Evolutionary conservation across 768 basidiomycete genomes (phyloP).

Genomic region (Russula emetica): DNA sequence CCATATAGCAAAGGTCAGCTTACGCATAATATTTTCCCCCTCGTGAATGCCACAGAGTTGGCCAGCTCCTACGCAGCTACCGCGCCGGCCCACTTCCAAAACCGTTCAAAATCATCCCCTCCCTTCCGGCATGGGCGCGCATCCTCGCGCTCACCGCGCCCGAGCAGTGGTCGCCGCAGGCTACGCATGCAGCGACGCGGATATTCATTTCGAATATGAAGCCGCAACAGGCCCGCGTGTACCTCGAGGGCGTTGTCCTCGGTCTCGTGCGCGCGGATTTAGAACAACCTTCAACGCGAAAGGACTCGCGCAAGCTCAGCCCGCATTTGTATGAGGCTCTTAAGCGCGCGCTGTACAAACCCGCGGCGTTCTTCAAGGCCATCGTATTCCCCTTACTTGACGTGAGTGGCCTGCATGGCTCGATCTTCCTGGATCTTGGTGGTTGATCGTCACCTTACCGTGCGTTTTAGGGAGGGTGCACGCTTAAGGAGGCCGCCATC

Average conservation of each 20-base stretch:
- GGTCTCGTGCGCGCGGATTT: constrained; percentile 91
- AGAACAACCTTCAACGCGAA: constrained; percentile 36
- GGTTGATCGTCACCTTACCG: neutral
- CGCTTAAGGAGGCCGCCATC: constrained; percentile 91
- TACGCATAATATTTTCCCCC: neutral
- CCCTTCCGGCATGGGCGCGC: constrained; percentile 92
- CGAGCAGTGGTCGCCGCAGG: constrained; percentile 93
- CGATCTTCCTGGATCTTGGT: neutral
- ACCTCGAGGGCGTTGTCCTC: constrained; percentile 85
- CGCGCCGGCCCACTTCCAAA: constrained; percentile 94
- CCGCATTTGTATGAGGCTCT: constrained; percentile 93
- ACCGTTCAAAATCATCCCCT: constrained; percentile 96
- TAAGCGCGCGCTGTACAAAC: constrained; percentile 91
- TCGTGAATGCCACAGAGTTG: constrained; percentile 54
- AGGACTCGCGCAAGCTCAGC: constrained; percentile 75
- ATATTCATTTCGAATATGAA: constrained; percentile 98
- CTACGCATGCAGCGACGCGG: constrained; percentile 87
- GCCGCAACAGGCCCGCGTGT: constrained; percentile 88
- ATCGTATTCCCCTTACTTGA: constrained; percentile 94
- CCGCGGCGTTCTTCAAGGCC: constrained; percentile 97
- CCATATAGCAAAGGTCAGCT: neutral
- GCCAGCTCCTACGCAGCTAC: constrained; percentile 78
- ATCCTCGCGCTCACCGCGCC: constrained; percentile 90
- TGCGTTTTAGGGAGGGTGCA: constrained; percentile 64
- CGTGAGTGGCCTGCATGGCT: constrained; percentile 43